Percentiles rank a stretch among this genome's conserved stretches.
Evolutionary conservation across 805 yeast species (phyloP).

Genomic region (Starmera caribaea): DNA sequence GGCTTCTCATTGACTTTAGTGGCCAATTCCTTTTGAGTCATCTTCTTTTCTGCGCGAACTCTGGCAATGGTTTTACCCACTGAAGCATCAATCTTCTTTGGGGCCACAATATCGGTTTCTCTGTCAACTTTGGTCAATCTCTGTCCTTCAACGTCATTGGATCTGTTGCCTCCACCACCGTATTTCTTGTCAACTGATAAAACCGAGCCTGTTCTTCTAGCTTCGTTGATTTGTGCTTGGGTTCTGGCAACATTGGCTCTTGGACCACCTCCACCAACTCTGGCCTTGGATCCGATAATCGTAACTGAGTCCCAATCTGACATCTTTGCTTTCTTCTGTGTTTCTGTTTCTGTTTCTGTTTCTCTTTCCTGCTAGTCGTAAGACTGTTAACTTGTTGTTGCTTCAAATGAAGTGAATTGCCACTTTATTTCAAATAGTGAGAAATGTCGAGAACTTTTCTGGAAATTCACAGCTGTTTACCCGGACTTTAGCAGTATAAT

Average conservation of each 20-base stretch:
- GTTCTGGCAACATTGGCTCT: conserved; percentile 76
- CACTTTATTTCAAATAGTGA: too few relatives aligned
- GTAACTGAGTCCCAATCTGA: conserved; percentile 92
- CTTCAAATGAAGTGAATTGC: too few relatives aligned
- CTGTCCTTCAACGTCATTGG: conserved; percentile 83
- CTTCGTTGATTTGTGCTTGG: conserved; percentile 75
- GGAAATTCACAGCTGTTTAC: too few relatives aligned
- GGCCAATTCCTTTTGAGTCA: conserved; percentile 95
- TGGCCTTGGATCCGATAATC: conserved; percentile 79
- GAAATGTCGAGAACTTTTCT: too few relatives aligned
- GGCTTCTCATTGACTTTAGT: conserved; percentile 95
- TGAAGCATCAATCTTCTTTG: conserved; percentile 71
- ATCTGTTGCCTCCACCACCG: conserved; percentile 48
- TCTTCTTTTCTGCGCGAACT: conserved; percentile 79
- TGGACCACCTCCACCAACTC: conserved; percentile 85
- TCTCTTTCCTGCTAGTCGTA: too few relatives aligned
- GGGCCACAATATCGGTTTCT: conserved; percentile 86
- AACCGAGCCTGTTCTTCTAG: conserved; percentile 86
- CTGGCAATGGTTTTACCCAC: conserved; percentile 85
- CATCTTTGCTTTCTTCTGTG: conserved; percentile 21
- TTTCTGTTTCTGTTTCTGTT: too few relatives aligned
- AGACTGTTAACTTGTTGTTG: too few relatives aligned
- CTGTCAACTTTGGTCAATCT: conserved; percentile 89
- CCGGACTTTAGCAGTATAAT: too few relatives aligned
- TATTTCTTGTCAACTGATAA: conserved; percentile 91